Evolutionary conservation across 768 basidiomycete genomes (phyloP), one percentile per base, ranked within the genome.

Genomic region (Leccinum incarnatum): DNA sequence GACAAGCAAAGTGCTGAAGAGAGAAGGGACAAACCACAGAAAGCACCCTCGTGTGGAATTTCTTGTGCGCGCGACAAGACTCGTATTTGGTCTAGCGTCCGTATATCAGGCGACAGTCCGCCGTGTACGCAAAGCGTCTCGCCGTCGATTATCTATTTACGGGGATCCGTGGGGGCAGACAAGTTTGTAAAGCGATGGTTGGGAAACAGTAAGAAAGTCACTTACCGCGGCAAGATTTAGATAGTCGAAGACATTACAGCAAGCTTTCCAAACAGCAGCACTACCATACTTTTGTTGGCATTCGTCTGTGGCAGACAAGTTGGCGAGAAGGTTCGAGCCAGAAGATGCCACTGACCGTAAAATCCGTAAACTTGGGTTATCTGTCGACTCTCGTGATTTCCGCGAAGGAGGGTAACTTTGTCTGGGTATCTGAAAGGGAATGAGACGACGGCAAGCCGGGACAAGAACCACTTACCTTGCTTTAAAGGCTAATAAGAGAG

Each of bases 321-420:
- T 30, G 23, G 40, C 2, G 10, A 8, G 19, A 19, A 25, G 21
- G 19, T 25, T 37, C 1, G 15, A 37, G n/a, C 17, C 30, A 10
- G 5, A n/a, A 6, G 51, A 37, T 12, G 29, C 45, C 9, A 36
- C 59, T 15, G 9, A 95, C 95, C 95, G 69, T 97, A 98, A 73
- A 97, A 98, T n/a, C 95, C 96, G 59, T 98, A 98, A 2, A 95
- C 96, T 67, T 98, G 96, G 4, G 96, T 98, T 65, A 98, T 98
- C 73, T 98, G 96, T 62, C 96, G 78, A 66, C 92, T 95, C 73
- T 98, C 96, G 71, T 98, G 96, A 74, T 98, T 98, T 40, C 96
- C 95, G 32, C 96, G 83, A 14, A 98, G 80, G 2, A 98, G 77
- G 2, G 93, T 95, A 56, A 98, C 91, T 66, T 86, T 86, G 74